Base-by-base conservation (phyloP, 202 grass and related monocot species). In the Cymbopogon flexuosus region DNA sequence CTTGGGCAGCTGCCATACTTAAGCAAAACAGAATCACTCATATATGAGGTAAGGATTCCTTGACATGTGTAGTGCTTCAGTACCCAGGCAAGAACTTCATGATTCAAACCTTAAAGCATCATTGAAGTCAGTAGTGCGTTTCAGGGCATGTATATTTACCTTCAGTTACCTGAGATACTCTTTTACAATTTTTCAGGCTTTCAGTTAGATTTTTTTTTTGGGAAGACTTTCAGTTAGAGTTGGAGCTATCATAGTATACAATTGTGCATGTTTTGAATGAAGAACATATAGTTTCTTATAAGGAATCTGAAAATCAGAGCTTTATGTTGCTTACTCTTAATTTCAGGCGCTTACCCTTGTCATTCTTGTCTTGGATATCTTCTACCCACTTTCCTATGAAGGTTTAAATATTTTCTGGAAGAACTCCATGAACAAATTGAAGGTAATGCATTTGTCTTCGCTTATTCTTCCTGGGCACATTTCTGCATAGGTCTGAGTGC, bases 1-100 rank as follows among this genome's bases (percentile, higher is more conserved):
- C 95, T 97, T 49, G 95, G 95, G 9, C 84, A 94, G 77, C 80
- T 97, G 68, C 95, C 95, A 39, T 97, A 94, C 72, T 88, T 97
- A 36, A 90, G 46, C 47, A 91, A 68, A 75, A 63, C 60, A 33
- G 81, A 93, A 81, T 92, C 90, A 56, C 86, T 97, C 30, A 67
- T 88, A 79, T 97, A 94, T 78, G 95, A 97, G 95, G 94, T 94
- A 73, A 68, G 12, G 72, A 65, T 82, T 78, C 64, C 37, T 70
- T 83, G 35, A 59, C 42, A 68, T 72, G 22, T 49, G 47, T 37
- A 68, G 15, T 73, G 27, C 43, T 87, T 85, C 13, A 85, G 35
- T 24, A 33, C 54, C 68, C 12, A 54, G 21, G 45, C 10, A 13
- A 84, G 59, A 84, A 78, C 14, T 34, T 80, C 62, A 24, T 35